Conservation (phyloP, 495 filamentous ascomycete species). For the Bryoglossum gracile region DNA sequence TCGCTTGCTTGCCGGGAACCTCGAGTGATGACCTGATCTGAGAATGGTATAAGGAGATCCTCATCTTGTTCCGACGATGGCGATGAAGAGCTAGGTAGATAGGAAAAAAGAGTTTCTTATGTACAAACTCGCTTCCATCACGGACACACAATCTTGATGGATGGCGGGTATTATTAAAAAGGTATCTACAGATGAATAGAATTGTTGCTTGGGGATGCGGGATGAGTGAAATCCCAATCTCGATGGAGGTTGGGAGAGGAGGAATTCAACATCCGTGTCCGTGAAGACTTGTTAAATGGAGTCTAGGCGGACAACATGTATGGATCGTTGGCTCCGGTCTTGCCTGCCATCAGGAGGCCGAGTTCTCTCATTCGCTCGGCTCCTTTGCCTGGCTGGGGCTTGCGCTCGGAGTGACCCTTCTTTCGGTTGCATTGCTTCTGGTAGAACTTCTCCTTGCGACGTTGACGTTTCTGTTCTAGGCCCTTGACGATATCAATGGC, state of each 20-base stretch:
- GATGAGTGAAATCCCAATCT: slow-evolving; percentile 6
- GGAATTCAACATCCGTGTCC: slow-evolving; percentile 14
- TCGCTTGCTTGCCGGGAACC: too few relatives aligned
- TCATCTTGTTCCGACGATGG: slow-evolving; percentile 5
- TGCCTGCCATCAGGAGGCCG: slow-evolving; percentile 78
- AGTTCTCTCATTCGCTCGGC: slow-evolving; percentile 91
- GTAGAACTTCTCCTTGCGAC: slow-evolving; percentile 82
- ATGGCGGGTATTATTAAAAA: slow-evolving; percentile 8
- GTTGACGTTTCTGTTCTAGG: slow-evolving; percentile 85
- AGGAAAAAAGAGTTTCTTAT: slow-evolving; percentile 10
- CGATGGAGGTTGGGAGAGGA: too few relatives aligned
- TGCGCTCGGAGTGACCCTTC: slow-evolving; percentile 40
- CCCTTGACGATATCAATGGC: slow-evolving; percentile 97
- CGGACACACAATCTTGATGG: slow-evolving; percentile 1
- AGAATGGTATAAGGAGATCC: slow-evolving; percentile 4
- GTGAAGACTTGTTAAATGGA: slow-evolving; percentile 8
- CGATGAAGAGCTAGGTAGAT: slow-evolving; percentile 8
- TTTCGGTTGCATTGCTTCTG: slow-evolving; percentile 65
- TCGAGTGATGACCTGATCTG: slow-evolving; percentile 5
- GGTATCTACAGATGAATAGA: slow-evolving; percentile 28
- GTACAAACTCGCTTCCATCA: slow-evolving; percentile 10
- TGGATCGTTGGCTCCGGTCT: slow-evolving; percentile 58
- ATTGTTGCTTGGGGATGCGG: slow-evolving; percentile 28
- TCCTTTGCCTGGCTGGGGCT: slow-evolving; percentile 72
- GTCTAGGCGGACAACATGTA: slow-evolving; percentile 76